A percentile compares a stretch with the other conserved stretches of the same genome.
phyloP scores from a whole-genome alignment of 306 rosid species.

The Astragalus membranaceus region DNA sequence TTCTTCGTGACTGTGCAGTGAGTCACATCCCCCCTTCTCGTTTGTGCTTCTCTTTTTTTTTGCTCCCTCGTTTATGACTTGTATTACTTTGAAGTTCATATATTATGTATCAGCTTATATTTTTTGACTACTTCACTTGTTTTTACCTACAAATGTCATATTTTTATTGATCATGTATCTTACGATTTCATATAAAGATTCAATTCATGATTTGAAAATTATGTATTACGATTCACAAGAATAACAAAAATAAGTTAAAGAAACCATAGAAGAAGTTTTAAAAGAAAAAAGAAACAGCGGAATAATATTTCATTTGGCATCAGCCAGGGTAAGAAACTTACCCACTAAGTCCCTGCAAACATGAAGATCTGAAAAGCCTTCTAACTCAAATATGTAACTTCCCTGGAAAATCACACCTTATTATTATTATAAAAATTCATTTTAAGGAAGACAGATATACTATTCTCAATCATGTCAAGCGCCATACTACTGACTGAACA shows the following conservation, averaged over 20 bases:
- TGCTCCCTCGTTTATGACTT: too few relatives aligned
- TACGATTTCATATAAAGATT: too few relatives aligned
- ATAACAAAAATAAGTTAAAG: neutral
- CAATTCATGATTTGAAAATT: too few relatives aligned
- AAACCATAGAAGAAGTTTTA: neutral
- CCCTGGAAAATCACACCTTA: conserved; percentile 48
- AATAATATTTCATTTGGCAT: neutral
- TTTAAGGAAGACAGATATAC: neutral
- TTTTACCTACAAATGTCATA: too few relatives aligned
- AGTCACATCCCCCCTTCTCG: too few relatives aligned
- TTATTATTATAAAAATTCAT: neutral
- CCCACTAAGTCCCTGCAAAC: conserved; percentile 78
- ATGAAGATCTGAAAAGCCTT: conserved; percentile 72
- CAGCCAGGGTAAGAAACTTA: conserved; percentile 31
- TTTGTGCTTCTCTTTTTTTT: too few relatives aligned
- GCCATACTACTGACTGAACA: neutral
- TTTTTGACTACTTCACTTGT: too few relatives aligned
- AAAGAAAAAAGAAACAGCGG: neutral
- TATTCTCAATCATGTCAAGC: neutral
- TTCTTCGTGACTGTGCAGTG: too few relatives aligned
- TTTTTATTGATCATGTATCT: too few relatives aligned
- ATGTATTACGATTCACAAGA: neutral
- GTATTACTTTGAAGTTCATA: too few relatives aligned
- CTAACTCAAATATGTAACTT: conserved; percentile 82
- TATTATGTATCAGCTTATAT: too few relatives aligned